Percentiles rank a stretch among this genome's conserved stretches.
phyloP scores from a whole-genome alignment of 768 basidiomycete species.

The Porpolomopsis calyptriformis region DNA sequence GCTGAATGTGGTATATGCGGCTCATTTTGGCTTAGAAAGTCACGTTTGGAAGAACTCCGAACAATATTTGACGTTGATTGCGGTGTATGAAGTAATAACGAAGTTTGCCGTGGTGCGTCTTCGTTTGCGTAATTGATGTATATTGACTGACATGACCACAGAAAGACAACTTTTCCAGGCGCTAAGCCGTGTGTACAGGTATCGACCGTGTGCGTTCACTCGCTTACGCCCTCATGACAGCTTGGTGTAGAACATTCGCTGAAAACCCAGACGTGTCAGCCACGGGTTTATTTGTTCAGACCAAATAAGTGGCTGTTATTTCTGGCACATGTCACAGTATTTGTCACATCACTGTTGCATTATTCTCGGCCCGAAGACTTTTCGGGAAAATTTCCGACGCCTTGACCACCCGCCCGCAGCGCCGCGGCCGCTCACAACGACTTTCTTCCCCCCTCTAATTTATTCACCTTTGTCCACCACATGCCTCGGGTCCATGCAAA shows the following conservation, averaged over 20 bases:
- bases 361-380: constrained; percentile 5
- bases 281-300: constrained; percentile 2
- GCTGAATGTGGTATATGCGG: too few species aligned
- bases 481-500: constrained; percentile 78
- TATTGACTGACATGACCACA: neutral
- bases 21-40: too few species aligned
- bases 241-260: neutral
- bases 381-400: constrained; percentile 8
- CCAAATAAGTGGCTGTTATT: constrained; percentile 8
- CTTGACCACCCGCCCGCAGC: constrained; percentile 8
- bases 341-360: constrained; percentile 2
- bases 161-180: too few species aligned
- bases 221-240: neutral
- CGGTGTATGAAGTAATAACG: too few species aligned
- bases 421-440: constrained; percentile 6
- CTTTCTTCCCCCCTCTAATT: constrained; percentile 10
- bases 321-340: constrained; percentile 1
- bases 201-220: too few species aligned
- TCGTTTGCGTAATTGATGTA: neutral
- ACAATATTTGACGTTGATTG: too few species aligned
- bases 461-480: constrained; percentile 35
- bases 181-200: too few species aligned
- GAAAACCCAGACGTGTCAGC: neutral
- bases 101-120: too few species aligned
- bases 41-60: too few species aligned